Percentiles rank a stretch among this genome's conserved stretches.
Evolutionary conservation across 2,329 filamentous ascomycete species (phyloP).

Genomic region (Xylaria polymorpha): DNA sequence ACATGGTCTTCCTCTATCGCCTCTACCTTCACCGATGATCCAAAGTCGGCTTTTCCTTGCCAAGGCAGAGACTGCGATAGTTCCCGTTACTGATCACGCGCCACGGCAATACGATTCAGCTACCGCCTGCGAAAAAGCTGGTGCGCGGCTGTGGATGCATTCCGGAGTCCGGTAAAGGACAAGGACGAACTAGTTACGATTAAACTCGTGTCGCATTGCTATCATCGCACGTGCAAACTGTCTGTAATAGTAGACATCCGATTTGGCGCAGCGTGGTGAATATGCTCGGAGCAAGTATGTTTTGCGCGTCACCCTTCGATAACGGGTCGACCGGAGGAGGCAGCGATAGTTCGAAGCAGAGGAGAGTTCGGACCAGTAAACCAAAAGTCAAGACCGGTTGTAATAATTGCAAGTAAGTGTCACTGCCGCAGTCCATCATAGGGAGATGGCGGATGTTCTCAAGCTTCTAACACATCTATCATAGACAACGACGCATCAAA

Average conservation of each 20-base stretch:
- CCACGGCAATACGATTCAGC: slow-evolving; percentile 15
- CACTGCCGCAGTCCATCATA: slow-evolving; percentile 10
- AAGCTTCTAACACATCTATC: slow-evolving; percentile 24
- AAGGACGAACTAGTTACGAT: slow-evolving; percentile 7
- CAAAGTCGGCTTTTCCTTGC: background rate
- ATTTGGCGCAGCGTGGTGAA: slow-evolving; percentile 6
- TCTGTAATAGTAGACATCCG: slow-evolving; percentile 14
- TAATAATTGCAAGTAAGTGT: slow-evolving; percentile 73
- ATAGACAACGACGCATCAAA: slow-evolving; percentile 70
- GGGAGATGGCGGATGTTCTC: background rate
- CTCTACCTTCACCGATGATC: slow-evolving; percentile 16
- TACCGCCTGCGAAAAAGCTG: slow-evolving; percentile 1
- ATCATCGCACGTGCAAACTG: slow-evolving; percentile 25
- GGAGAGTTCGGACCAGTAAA: slow-evolving; percentile 64
- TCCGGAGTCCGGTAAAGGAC: slow-evolving; percentile 20
- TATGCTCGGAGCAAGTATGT: slow-evolving; percentile 24
- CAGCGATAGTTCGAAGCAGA: slow-evolving; percentile 50
- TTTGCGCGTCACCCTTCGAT: slow-evolving; percentile 23
- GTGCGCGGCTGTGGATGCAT: slow-evolving; percentile 15
- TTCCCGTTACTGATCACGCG: slow-evolving; percentile 8
- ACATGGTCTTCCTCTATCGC: background rate
- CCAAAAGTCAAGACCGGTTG: slow-evolving; percentile 76
- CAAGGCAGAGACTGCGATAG: slow-evolving; percentile 15
- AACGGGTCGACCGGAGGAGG: slow-evolving; percentile 31
- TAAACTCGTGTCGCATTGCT: slow-evolving; percentile 23